Base-by-base conservation (phyloP, 2,329 filamentous ascomycete species). In the Metarhizium anisopliae region DNA sequence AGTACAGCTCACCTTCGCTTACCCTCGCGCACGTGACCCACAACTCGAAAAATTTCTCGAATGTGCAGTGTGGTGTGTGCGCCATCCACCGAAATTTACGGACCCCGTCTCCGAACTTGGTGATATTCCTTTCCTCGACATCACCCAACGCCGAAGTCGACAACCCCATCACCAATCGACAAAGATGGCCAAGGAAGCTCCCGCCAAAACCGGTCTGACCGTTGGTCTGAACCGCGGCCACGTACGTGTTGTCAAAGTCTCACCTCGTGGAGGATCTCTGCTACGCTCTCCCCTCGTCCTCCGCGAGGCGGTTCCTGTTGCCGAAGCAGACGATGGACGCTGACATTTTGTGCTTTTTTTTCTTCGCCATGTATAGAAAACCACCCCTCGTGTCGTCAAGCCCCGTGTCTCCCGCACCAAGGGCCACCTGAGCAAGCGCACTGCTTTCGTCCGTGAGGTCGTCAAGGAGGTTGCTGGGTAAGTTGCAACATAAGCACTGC, bases 401-500 rank as follows among this genome's bases (percentile, higher is more conserved):
- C 83, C 84, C 70, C 84, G 87, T 70, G 83, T 92, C 70, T 89
- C 86, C 72, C 82, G 87, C 68, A 92, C 86, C 81, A 97, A 96
- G 85, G 94, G 94, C 68, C 89, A 94, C 79, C 81, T 95, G 72
- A 95, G 89, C 82, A 96, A 95, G 87, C 87, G 92, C 72, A 97
- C 94, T 68, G 86, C 89, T 69, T 97, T 99, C 80, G 93, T 97
- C 68, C 85, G 94, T 69, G 92, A 96, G 73, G 87, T 99, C 74
- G 90, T 96, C 77, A 95, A 95, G 84, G 94, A 99, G 83, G 94
- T 97, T 76, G 86, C 92, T 77, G 94, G 89, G 88, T 91, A 85
- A 72, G 86, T 82, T 49, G 29, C 45, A 51, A 6, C 38, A 6
- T 32, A 2, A 8, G 6, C 35, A 36, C 7, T 2, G 2, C 38